Percentiles rank a stretch among this genome's conserved stretches.
These are phyloP conservation scores for Xylariaceae sp. DNA, from an alignment of 2,329 filamentous ascomycete genomes.

Conservation along the genomic window DNA sequence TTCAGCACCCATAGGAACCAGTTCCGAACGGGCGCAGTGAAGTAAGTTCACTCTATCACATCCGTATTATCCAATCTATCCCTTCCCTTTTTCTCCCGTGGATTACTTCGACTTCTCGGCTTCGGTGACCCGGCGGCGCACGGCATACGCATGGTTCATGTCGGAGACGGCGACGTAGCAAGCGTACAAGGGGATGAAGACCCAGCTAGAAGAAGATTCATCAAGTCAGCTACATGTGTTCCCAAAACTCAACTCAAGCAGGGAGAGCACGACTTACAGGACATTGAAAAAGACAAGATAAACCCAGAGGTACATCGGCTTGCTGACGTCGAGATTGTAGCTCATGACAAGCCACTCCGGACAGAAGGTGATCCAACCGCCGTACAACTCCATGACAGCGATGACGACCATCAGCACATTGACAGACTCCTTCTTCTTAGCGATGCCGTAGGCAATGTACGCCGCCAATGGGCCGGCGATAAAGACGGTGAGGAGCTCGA, in stretches of 20 bases:
- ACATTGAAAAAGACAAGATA: slow-evolving; percentile 67
- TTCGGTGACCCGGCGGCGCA: slow-evolving; percentile 30
- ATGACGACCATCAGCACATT: slow-evolving; percentile 62
- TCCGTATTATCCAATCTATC: no score
- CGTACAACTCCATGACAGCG: slow-evolving; percentile 64
- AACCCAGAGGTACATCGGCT: slow-evolving; percentile 66
- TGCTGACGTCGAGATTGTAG: slow-evolving; percentile 59
- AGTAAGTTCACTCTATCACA: no score
- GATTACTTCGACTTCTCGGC: slow-evolving; percentile 32
- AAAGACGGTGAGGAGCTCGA: slow-evolving; percentile 64
- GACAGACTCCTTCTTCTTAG: slow-evolving; percentile 49
- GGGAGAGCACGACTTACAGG: no score
- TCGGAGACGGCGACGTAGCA: slow-evolving; percentile 53
- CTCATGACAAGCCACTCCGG: slow-evolving; percentile 64
- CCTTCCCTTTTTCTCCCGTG: no score
- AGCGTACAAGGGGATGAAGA: slow-evolving; percentile 58
- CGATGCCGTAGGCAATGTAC: slow-evolving; percentile 58
- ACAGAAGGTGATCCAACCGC: slow-evolving; percentile 68
- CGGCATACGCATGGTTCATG: slow-evolving; percentile 51
- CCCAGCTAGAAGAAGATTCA: no score
- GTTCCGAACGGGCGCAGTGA: no score
- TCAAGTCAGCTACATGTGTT: no score
- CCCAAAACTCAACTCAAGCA: no score
- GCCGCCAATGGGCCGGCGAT: slow-evolving; percentile 57
- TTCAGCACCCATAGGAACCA: no score